phyloP scores from a whole-genome alignment of 805 yeast genomes.

The Schizosaccharomyces cryophilus region DNA sequence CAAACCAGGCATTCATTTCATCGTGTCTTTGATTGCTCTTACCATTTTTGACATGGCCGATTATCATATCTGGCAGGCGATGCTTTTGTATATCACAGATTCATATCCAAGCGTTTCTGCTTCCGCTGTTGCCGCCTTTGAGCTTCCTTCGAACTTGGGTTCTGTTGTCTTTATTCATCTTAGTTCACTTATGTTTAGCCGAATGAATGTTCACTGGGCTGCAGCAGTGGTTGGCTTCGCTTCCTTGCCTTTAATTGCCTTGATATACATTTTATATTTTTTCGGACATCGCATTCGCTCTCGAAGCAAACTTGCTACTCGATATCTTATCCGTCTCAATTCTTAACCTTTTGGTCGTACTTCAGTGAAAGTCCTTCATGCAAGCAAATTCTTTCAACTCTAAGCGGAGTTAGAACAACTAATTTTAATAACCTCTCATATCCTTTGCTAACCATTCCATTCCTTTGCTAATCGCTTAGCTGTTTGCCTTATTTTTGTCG shows the following conservation, averaged over 20 bases:
- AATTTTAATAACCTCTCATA: no score
- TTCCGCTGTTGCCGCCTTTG: constrained; percentile 40
- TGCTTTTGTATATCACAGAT: constrained; percentile 46
- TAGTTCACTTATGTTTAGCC: background rate
- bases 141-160: background rate
- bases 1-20: background rate
- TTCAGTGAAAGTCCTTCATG: no score
- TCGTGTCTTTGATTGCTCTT: background rate
- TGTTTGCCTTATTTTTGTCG: no score
- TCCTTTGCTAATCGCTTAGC: no score
- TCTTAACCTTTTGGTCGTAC: no score
- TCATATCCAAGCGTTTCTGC: constrained; percentile 43
- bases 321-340: no score
- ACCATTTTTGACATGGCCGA: background rate
- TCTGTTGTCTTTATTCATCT: background rate
- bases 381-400: no score
- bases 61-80: constrained; percentile 1
- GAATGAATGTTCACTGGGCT: background rate
- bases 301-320: background rate
- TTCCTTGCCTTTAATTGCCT: background rate
- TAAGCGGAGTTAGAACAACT: no score
- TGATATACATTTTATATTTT: background rate
- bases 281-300: constrained; percentile 1
- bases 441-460: no score
- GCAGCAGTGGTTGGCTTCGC: background rate